Percentiles rank a stretch among this genome's conserved stretches.
Conservation (phyloP, 371 early-diverging fungal genomes). For the Actinomucor elegans region DNA sequence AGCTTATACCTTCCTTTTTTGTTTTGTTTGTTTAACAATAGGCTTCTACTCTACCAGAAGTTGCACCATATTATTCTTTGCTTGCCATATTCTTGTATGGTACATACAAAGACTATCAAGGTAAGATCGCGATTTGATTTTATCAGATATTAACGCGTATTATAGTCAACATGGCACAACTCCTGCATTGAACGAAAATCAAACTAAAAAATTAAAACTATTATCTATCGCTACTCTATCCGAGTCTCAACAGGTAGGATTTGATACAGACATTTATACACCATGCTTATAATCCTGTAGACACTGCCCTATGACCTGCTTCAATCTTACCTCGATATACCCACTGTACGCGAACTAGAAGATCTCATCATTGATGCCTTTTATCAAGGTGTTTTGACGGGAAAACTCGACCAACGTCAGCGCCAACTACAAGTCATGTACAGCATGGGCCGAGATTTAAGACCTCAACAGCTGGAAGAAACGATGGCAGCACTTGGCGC, state of each 20-base stretch:
- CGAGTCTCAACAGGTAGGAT: conserved; percentile 55
- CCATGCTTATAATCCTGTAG: conserved; percentile 34
- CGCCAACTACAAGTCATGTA: conserved; percentile 75
- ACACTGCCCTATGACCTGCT: conserved; percentile 67
- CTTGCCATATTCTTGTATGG: conserved; percentile 79
- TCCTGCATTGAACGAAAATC: conserved; percentile 66
- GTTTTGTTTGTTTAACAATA: no score
- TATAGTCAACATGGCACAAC: conserved; percentile 44
- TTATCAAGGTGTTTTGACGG: conserved; percentile 74
- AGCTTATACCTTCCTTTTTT: no score
- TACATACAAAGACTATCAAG: conserved; percentile 75
- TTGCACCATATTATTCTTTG: conserved; percentile 58
- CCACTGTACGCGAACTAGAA: conserved; percentile 79
- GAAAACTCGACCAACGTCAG: conserved; percentile 80
- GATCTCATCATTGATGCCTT: conserved; percentile 86
- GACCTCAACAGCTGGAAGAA: conserved; percentile 60
- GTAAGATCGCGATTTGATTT: no score
- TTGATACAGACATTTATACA: not conserved
- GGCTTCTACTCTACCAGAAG: conserved; percentile 61
- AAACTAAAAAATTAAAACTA: conserved; percentile 72
- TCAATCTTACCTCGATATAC: conserved; percentile 65
- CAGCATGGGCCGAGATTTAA: conserved; percentile 82
- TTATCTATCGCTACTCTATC: conserved; percentile 78
- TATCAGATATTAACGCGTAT: no score
- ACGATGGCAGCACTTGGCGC: conserved; percentile 54